phyloP scores from a whole-genome alignment of 2,329 filamentous ascomycete species.

The Hortaea sp. region DNA sequence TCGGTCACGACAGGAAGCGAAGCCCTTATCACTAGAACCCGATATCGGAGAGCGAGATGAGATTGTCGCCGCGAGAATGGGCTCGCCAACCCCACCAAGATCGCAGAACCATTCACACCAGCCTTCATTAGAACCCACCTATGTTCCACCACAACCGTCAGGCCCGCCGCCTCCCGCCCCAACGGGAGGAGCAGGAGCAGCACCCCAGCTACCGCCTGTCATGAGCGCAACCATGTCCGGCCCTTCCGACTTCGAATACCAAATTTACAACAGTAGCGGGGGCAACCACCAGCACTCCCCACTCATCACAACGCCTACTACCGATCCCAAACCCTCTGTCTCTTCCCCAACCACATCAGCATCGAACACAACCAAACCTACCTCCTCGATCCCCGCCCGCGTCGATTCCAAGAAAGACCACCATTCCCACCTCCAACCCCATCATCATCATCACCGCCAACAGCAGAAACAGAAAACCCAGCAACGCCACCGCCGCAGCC shows the following conservation, averaged over 20 bases:
- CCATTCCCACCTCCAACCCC: no score
- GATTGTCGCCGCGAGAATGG: slow-evolving; percentile 12
- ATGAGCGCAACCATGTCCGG: slow-evolving; percentile 4
- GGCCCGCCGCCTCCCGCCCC: slow-evolving; percentile 2
- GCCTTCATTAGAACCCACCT: slow-evolving; percentile 3
- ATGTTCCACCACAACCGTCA: slow-evolving; percentile 5
- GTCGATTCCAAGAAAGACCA: no score
- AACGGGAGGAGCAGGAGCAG: not conserved
- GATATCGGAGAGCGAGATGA: slow-evolving; percentile 7
- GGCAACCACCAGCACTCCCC: not conserved
- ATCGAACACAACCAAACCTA: no score
- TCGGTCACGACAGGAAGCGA: slow-evolving; percentile 1
- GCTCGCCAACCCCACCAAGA: slow-evolving; percentile 11
- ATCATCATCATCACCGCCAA: no score
- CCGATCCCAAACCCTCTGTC: no score
- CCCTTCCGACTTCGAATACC: slow-evolving; percentile 1
- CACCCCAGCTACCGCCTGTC: not conserved
- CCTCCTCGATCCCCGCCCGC: no score
- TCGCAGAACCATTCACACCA: slow-evolving; percentile 8
- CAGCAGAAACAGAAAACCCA: no score
- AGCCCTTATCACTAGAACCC: not conserved
- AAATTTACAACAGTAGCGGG: not conserved
- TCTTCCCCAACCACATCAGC: no score
- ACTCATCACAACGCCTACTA: no score
- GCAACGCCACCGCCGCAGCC: no score